Evolutionary conservation across 225 moss, liverwort and hornwort genomes (phyloP).

Genomic region (Sphagnum contortum): DNA sequence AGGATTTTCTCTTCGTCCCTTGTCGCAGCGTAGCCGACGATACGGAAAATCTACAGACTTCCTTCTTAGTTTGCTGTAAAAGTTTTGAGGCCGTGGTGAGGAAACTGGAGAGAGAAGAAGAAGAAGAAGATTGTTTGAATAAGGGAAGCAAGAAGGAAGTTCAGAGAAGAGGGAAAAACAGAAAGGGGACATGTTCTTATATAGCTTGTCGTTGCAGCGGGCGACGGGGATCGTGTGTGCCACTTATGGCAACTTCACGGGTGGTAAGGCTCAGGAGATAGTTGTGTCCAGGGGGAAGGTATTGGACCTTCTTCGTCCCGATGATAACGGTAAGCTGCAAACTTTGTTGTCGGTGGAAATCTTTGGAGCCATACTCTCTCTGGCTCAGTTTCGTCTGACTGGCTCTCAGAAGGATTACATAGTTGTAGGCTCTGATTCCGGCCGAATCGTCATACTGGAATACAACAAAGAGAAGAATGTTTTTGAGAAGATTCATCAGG

Average conservation of each 20-base stretch:
- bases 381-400: constrained; percentile 90
- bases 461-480: constrained; percentile 94
- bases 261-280: constrained; percentile 96
- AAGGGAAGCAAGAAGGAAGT: too few relatives aligned
- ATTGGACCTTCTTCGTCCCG: constrained; percentile 75
- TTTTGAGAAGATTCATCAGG: constrained; percentile 93
- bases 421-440: constrained; percentile 91
- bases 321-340: constrained; percentile 95
- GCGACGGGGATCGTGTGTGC: constrained; percentile 97
- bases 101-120: too few relatives aligned
- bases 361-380: constrained; percentile 80
- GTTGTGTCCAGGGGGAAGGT: constrained; percentile 90
- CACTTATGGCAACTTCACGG: constrained; percentile 92
- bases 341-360: constrained; percentile 89
- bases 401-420: constrained; percentile 98
- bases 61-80: too few relatives aligned
- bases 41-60: too few relatives aligned
- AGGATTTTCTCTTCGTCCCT: too few relatives aligned
- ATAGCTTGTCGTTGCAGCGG: constrained; percentile 88
- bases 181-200: constrained; percentile 68
- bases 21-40: too few relatives aligned
- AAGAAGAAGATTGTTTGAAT: too few relatives aligned
- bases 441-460: constrained; percentile 92
- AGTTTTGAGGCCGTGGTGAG: too few relatives aligned
- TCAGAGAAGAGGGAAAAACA: background rate